A percentile compares a stretch with the other conserved stretches of the same genome.
phyloP scores from a whole-genome alignment of 192 early-diverging fungal genomes.

The Gryganskiella cystojenkinii region DNA sequence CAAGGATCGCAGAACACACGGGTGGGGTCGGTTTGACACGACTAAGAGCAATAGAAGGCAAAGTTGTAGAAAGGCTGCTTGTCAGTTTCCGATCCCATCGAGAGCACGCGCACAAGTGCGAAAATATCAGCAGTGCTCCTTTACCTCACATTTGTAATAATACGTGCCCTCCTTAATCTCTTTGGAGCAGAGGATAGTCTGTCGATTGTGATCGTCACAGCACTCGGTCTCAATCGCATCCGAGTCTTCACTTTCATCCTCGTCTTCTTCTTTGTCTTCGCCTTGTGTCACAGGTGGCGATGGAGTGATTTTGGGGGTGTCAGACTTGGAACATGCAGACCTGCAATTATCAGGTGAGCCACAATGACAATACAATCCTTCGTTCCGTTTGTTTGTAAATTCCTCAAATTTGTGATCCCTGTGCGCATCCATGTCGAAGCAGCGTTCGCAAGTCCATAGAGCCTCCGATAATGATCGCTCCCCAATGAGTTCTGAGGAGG shows the following conservation, averaged over 20 bases:
- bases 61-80: not conserved
- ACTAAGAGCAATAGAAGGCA: conserved; percentile 1
- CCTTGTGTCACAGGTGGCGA: not conserved
- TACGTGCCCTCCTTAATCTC: conserved; percentile 36
- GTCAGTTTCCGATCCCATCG: too few species aligned
- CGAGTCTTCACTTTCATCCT: too few species aligned
- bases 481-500: not conserved
- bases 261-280: not conserved
- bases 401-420: conserved; percentile 16
- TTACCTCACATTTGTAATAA: conserved; percentile 40
- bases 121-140: too few species aligned
- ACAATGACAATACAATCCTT: conserved; percentile 42
- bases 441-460: conserved; percentile 35
- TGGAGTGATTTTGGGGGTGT: not conserved
- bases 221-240: not conserved
- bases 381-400: conserved; percentile 10
- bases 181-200: conserved; percentile 25
- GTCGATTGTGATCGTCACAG: conserved; percentile 36
- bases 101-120: too few species aligned
- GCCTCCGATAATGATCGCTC: not conserved
- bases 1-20: conserved; percentile 33
- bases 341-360: conserved; percentile 11
- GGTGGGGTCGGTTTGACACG: conserved; percentile 28
- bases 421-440: conserved; percentile 28
- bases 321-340: too few species aligned